Base-by-base conservation (phyloP, 441 rosid species). In the Brassica balearica region DNA sequence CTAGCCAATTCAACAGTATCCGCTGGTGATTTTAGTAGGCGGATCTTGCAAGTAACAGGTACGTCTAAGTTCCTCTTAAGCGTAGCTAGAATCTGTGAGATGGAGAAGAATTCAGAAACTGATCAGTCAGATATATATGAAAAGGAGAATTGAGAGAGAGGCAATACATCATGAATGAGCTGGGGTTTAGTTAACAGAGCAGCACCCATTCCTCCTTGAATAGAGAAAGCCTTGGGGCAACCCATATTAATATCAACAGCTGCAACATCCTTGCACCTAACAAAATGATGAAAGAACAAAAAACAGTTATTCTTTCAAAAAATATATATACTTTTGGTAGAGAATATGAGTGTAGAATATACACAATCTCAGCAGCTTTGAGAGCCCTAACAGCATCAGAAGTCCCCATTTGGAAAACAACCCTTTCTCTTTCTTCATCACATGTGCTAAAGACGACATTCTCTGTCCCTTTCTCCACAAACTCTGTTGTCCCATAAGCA, bases 151-250 rank as follows among this genome's bases (percentile, higher is more conserved):
- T 58, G 4, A 68, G 1, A 70, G 51, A 53, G 71, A 25, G 74
- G 29, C 86, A 25, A 77, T 87, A 94, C 98, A 89, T 94, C 97
- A 32, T 84, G 91, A 79, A 92, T 92, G 46, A 92, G 91, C 74
- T 94, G 91, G 1, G 96, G 96, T 76, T 90, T 92, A 66, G 82
- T 73, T 85, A 94, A 83, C 58, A 94, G 83, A 59, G 97, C 98
- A 85, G 98, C 97, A 58, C 98, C 98, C 98, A 94, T 94, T 66
- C 98, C 98, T 69, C 97, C 98, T 71, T 94, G 92, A 71, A 92
- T 66, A 68, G 98, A 94, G 84, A 94, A 94, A 69, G 97, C 87
- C 81, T 80, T 94, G 12, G 98, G 98, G 78, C 97, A 94, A 76
- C 98, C 98, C 98, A 94, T 94, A 75, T 94, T 94, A 79, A 94